Conservation (phyloP, 2,329 filamentous ascomycete genomes). For the Pseudogymnoascus sp. region DNA sequence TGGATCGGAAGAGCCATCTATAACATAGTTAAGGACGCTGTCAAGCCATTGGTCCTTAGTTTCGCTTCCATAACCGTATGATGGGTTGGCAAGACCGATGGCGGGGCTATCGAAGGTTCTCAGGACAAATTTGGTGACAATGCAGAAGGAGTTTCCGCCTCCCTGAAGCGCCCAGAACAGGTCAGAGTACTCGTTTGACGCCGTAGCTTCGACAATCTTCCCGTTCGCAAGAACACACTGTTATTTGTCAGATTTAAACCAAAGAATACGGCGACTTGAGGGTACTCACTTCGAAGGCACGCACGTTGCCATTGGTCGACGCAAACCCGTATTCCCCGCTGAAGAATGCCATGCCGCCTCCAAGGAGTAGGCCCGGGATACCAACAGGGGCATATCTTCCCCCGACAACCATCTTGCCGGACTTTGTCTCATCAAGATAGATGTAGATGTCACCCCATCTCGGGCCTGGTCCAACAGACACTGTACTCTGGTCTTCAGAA, state of each 20-base stretch:
- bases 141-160: constrained; percentile 28
- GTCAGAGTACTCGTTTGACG: constrained; percentile 20
- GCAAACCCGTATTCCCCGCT: constrained; percentile 28
- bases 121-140: constrained; percentile 27
- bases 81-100: constrained; percentile 9
- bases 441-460: constrained; percentile 10
- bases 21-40: constrained; percentile 13
- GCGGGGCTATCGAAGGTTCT: constrained; percentile 10
- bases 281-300: not conserved
- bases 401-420: constrained; percentile 9
- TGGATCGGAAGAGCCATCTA: constrained; percentile 9
- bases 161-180: constrained; percentile 32
- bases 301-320: constrained; percentile 22
- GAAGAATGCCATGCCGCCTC: constrained; percentile 21
- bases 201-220: constrained; percentile 22
- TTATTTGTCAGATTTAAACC: not conserved
- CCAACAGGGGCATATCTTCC: constrained; percentile 10
- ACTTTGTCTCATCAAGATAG: constrained; percentile 4
- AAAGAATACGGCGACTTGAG: not conserved
- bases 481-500: constrained; percentile 10
- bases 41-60: constrained; percentile 12
- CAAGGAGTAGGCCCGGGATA: constrained; percentile 11
- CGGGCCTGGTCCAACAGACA: constrained; percentile 2
- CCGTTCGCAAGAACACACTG: constrained; percentile 9
- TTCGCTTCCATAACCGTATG: constrained; percentile 10